A percentile compares a stretch with the other conserved stretches of the same genome.
Evolutionary conservation across 108 stramenopile genomes (phyloP).

Genomic region (Cyclotella kingstonii): DNA sequence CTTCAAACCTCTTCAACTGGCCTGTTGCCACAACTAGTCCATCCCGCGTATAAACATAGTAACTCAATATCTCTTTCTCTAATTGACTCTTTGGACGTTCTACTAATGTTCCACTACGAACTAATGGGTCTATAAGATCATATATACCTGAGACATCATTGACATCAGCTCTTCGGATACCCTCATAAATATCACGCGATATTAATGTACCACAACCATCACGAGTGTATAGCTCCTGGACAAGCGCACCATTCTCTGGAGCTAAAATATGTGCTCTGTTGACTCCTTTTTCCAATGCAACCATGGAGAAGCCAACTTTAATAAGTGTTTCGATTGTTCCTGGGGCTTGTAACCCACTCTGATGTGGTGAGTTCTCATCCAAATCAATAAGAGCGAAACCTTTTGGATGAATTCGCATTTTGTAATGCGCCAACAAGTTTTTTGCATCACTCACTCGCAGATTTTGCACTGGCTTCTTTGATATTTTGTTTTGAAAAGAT

Average conservation of each 20-base stretch:
- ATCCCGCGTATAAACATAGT: slow-evolving; percentile 92
- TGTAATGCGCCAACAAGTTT: slow-evolving; percentile 60
- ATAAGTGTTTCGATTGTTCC: slow-evolving; percentile 55
- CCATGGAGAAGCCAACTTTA: slow-evolving; percentile 77
- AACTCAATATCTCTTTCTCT: slow-evolving; percentile 78
- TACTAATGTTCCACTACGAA: slow-evolving; percentile 80
- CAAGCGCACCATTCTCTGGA: slow-evolving; percentile 76
- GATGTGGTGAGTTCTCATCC: slow-evolving; percentile 33
- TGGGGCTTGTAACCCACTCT: slow-evolving; percentile 31
- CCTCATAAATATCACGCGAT: slow-evolving; percentile 93
- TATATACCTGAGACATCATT: slow-evolving; percentile 83
- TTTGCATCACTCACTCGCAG: slow-evolving; percentile 77
- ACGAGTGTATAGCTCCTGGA: slow-evolving; percentile 95
- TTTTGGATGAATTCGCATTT: slow-evolving; percentile 60
- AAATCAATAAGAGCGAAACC: slow-evolving; percentile 55
- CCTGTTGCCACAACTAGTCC: slow-evolving; percentile 85
- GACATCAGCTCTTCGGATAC: slow-evolving; percentile 84
- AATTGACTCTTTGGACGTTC: slow-evolving; percentile 72
- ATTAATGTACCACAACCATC: slow-evolving; percentile 93
- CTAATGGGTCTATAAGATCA: slow-evolving; percentile 86
- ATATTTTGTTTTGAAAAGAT: slow-evolving; percentile 49
- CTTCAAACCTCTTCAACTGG: slow-evolving; percentile 80
- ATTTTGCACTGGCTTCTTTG: slow-evolving; percentile 62
- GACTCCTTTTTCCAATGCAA: slow-evolving; percentile 83
- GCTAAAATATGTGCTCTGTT: slow-evolving; percentile 87